phyloP scores from a whole-genome alignment of 768 basidiomycete genomes.

The Auricularia auricula-judae region DNA sequence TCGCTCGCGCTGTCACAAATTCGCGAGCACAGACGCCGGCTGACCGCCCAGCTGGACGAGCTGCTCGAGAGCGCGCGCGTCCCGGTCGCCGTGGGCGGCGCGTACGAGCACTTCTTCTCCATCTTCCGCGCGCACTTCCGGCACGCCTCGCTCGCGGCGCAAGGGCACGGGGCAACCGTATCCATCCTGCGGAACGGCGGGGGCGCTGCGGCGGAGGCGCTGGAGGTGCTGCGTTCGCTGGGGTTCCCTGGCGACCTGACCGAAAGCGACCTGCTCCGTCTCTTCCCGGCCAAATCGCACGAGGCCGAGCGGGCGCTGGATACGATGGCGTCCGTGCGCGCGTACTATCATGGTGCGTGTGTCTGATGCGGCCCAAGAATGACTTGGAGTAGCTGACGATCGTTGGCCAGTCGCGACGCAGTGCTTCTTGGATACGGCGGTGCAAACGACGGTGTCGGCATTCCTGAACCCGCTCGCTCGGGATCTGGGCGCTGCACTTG shows the following conservation, averaged over 20 bases:
- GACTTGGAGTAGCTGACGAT: neutral
- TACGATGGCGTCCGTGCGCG: neutral
- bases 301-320: neutral
- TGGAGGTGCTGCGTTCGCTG: neutral
- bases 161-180: neutral
- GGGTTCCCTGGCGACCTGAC: neutral
- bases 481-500: neutral
- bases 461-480: neutral
- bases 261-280: neutral
- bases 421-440: neutral
- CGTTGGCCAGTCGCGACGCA: neutral
- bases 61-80: neutral
- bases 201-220: neutral
- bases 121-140: neutral
- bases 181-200: neutral
- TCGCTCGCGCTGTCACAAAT: neutral
- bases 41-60: neutral
- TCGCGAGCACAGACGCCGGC: neutral
- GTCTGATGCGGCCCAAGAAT: neutral
- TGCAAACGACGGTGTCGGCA: neutral
- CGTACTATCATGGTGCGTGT: neutral
- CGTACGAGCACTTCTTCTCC: neutral
- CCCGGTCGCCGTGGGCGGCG: neutral
- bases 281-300: neutral
- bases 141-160: neutral